phyloP scores from a whole-genome alignment of 306 rosid genomes.

The Dalbergia oliveri region DNA sequence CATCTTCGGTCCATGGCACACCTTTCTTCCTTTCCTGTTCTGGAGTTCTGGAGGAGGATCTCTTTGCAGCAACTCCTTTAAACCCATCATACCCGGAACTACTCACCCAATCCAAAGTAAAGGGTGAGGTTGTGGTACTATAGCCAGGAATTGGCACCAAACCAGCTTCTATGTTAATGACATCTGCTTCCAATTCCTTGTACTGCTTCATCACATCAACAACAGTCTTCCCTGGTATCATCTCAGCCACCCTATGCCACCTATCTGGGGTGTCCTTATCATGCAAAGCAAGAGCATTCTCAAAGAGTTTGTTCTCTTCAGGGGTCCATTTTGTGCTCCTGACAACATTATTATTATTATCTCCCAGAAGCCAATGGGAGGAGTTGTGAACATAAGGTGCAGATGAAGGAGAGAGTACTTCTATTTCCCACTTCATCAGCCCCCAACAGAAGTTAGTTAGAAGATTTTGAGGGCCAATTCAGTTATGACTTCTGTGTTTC shows the following conservation, averaged over 20 bases:
- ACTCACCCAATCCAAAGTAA: constrained; percentile 82
- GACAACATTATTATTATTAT: constrained; percentile 49
- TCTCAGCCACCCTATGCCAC: constrained; percentile 81
- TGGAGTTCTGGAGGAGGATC: constrained; percentile 62
- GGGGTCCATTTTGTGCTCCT: constrained; percentile 64
- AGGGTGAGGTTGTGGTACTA: constrained; percentile 47
- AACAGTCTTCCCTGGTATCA: constrained; percentile 83
- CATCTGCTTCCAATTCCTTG: constrained; percentile 76
- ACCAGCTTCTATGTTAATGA: constrained; percentile 83
- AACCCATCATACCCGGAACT: constrained; percentile 65
- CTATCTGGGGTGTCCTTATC: constrained; percentile 84
- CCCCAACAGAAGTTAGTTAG: background rate
- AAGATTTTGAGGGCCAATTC: background rate
- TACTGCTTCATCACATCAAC: constrained; percentile 78
- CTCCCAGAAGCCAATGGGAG: constrained; percentile 62
- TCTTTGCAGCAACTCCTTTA: constrained; percentile 63
- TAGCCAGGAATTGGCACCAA: constrained; percentile 82
- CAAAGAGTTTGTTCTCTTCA: constrained; percentile 88
- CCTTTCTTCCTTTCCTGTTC: constrained; percentile 94
- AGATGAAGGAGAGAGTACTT: constrained; percentile 63
- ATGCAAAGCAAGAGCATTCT: constrained; percentile 83
- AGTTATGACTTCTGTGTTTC: background rate
- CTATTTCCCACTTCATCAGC: constrained; percentile 78
- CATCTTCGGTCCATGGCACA: constrained; percentile 96
- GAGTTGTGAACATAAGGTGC: constrained; percentile 55